Evolutionary conservation across 257 asterid genomes (phyloP).

Genomic region (Salvia hispanica): DNA sequence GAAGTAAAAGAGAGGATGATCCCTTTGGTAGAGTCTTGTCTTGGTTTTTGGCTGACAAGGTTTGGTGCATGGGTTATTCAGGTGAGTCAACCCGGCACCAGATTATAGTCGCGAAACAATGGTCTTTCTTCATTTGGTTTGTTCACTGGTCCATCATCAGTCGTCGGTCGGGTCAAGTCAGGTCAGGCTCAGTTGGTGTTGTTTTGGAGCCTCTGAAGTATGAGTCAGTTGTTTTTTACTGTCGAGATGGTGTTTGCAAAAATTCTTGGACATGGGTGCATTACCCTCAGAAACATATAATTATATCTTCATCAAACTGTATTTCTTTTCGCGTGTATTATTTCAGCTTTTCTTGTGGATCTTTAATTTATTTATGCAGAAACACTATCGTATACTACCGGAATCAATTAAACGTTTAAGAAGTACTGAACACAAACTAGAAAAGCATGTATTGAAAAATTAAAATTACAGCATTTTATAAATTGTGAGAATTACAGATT

Average conservation of each 20-base stretch:
- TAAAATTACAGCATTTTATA: too few relatives aligned
- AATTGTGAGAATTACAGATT: too few relatives aligned
- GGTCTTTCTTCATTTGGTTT: constrained; percentile 30
- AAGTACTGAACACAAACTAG: too few relatives aligned
- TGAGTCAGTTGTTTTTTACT: constrained; percentile 21
- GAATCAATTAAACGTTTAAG: too few relatives aligned
- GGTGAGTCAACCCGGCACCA: constrained; percentile 34
- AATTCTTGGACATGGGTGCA: constrained; percentile 34
- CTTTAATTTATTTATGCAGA: too few relatives aligned
- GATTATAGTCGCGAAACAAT: constrained; percentile 20
- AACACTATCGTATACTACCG: too few relatives aligned
- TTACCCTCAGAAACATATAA: constrained; percentile 28
- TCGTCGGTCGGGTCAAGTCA: constrained; percentile 2
- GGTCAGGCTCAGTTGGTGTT: constrained; percentile 20
- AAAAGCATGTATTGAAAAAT: neutral
- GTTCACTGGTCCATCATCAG: constrained; percentile 7
- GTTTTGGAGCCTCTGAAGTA: constrained; percentile 22
- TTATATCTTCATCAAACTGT: constrained; percentile 15
- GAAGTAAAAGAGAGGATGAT: constrained; percentile 33
- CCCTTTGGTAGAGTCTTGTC: constrained; percentile 32
- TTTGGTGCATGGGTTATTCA: constrained; percentile 38
- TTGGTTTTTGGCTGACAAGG: constrained; percentile 36
- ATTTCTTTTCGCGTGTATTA: neutral
- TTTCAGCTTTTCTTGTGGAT: neutral
- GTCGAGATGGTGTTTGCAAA: constrained; percentile 28